Base-by-base conservation (phyloP, 495 filamentous ascomycete genomes). In the Penicillium soppii region DNA sequence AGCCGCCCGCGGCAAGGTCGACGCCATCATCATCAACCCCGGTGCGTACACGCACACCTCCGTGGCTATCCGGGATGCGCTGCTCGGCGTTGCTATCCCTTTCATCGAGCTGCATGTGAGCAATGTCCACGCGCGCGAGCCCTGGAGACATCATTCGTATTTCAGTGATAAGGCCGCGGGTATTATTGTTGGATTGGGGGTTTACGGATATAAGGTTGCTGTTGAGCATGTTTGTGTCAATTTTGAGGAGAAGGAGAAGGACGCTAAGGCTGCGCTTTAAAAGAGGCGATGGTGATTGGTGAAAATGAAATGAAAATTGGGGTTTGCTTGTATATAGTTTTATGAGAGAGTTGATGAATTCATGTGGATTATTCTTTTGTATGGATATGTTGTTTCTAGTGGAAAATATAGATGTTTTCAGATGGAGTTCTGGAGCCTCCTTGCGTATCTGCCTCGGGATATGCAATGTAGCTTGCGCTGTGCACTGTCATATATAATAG, bases 61-160 rank as follows among this genome's bases (percentile, higher is more conserved):
- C 44, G 78, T 90, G 1, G 83, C 82, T 1, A 74, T 89, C 21
- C 75, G 86, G 4, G 87, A 90, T 65, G 84, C 87, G 6, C 62
- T 89, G 44, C 54, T 82, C 6, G 83, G 78, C 10, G 82, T 88
- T 0, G 68, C 59, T 7, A 82, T 87, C 20, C 85, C 86, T 0
- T 89, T 89, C 52, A 75, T 90, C 29, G 87, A 90, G 72, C 57
- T 87, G 12, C 86, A 90, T 66, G 77, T 87, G 43, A 82, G 68
- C 36, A 89, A 89, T 65, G 76, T 88, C 7, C 83, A 90, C 65
- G 77, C 77, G 42, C 63, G 86, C 9, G 85, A 88, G 71, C 54
- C 73, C 7, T 89, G 73, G 54, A 71, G 85, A 50, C 74, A 82
- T 50, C 81, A 86, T 37, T 84, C 81, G 47, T 88, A 82, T 57